Evolutionary conservation across 495 filamentous ascomycete species (phyloP).

Genomic region (Xylaria bambusicola): DNA sequence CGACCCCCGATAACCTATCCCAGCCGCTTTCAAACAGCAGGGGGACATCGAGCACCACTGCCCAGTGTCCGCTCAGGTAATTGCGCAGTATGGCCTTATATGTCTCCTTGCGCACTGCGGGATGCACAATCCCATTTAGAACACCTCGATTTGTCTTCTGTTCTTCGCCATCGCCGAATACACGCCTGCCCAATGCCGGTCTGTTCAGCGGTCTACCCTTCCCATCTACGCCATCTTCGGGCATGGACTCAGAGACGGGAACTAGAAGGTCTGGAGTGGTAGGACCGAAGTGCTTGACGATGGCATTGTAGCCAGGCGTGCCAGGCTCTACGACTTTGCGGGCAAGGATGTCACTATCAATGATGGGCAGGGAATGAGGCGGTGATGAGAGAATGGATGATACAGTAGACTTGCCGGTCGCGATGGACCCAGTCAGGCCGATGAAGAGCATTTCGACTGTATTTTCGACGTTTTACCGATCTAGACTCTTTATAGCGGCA

Average conservation of each 20-base stretch:
- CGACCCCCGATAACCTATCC: constrained; percentile 75
- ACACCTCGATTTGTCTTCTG: constrained; percentile 65
- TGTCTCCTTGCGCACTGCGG: constrained; percentile 77
- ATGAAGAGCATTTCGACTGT: constrained; percentile 78
- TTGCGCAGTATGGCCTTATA: constrained; percentile 63
- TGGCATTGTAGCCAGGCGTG: constrained; percentile 74
- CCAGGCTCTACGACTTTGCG: constrained; percentile 91
- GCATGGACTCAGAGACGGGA: constrained; percentile 44
- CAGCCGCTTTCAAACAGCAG: constrained; percentile 84
- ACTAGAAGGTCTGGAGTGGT: constrained; percentile 83
- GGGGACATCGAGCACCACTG: constrained; percentile 90
- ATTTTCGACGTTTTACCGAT: not conserved
- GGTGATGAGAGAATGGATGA: constrained; percentile 75
- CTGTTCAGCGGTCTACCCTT: constrained; percentile 77
- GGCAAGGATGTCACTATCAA: constrained; percentile 92
- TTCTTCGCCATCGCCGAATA: constrained; percentile 75
- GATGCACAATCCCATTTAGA: constrained; percentile 90
- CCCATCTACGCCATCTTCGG: constrained; percentile 42
- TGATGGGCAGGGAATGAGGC: constrained; percentile 84
- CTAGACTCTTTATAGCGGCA: not conserved
- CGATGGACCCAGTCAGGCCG: constrained; percentile 95
- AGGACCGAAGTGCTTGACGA: constrained; percentile 75
- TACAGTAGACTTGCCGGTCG: constrained; percentile 97
- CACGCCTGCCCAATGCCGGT: constrained; percentile 76
- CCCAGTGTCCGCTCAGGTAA: constrained; percentile 75